Conservation (phyloP, 1,284 basidiomycete species). For the Agaricales sp. region DNA sequence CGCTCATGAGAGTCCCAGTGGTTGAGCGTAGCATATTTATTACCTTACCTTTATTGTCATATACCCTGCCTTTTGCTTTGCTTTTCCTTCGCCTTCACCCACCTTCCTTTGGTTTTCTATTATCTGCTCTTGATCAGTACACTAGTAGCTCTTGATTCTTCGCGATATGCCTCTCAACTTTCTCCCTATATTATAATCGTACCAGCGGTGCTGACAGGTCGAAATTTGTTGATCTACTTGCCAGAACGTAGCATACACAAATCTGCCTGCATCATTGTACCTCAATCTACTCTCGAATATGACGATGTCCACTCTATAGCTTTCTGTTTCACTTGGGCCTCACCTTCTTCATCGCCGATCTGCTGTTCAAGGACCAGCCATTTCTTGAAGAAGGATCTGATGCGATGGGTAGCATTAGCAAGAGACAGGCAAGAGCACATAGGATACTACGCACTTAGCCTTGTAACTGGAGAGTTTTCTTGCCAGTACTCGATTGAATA, state of each 20-base stretch:
- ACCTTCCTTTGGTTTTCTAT: conserved; percentile 27
- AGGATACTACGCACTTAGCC: conserved; percentile 61
- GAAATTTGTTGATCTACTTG: conserved; percentile 24
- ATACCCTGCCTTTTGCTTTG: conserved; percentile 35
- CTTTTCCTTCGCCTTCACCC: conserved; percentile 44
- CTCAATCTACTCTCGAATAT: background rate
- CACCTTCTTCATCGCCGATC: conserved; percentile 82
- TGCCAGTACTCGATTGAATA: conserved; percentile 78
- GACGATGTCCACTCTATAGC: conserved; percentile 80
- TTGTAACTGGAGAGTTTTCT: conserved; percentile 91
- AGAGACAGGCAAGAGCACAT: no score
- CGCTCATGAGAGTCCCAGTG: background rate
- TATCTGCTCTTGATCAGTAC: background rate
- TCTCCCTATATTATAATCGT: conserved; percentile 17
- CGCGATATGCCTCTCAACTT: conserved; percentile 21
- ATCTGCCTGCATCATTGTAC: conserved; percentile 20
- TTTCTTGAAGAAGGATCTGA: conserved; percentile 87
- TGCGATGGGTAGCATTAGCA: background rate
- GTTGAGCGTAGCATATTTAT: background rate
- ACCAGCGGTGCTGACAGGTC: no score
- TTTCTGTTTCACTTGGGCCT: conserved; percentile 73
- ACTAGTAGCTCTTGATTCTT: background rate
- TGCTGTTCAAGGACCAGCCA: conserved; percentile 88
- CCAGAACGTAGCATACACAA: no score
- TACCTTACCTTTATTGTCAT: conserved; percentile 14